Evolutionary conservation across 2,329 filamentous ascomycete genomes (phyloP).

Genomic region (Arthrocladium fulminans): DNA sequence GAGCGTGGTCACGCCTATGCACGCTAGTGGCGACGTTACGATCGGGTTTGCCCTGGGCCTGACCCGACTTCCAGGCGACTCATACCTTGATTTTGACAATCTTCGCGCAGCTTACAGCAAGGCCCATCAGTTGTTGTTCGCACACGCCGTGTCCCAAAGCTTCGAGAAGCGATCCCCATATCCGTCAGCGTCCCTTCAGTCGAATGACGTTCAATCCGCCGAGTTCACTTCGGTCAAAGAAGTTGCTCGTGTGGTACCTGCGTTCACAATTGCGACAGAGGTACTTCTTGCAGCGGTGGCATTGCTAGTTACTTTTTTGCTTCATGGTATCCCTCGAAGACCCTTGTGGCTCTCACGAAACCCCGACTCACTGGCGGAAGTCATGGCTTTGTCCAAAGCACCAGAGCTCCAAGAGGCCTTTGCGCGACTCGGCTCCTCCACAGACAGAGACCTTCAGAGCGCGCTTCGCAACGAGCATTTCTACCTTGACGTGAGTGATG

Average conservation of each 20-base stretch:
- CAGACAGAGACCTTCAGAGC: too few species aligned
- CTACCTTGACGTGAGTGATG: too few species aligned
- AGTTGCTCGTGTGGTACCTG: background rate
- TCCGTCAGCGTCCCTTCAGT: too few species aligned
- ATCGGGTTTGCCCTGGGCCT: conserved; percentile 32
- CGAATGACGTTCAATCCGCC: too few species aligned
- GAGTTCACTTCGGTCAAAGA: too few species aligned
- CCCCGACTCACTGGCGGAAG: background rate
- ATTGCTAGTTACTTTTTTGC: background rate
- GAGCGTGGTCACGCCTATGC: conserved; percentile 21
- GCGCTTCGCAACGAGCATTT: too few species aligned
- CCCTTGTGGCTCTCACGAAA: background rate
- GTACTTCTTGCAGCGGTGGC: background rate
- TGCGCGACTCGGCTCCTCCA: background rate
- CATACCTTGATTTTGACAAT: conserved; percentile 27
- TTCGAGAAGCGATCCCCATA: background rate
- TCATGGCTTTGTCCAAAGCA: background rate
- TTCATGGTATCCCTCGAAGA: background rate
- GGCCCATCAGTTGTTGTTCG: conserved; percentile 37
- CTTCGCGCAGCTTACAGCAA: conserved; percentile 31
- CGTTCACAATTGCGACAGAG: background rate
- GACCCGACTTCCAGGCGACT: conserved; percentile 21
- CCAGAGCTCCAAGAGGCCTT: background rate
- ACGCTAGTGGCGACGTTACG: conserved; percentile 25
- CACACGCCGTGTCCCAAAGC: conserved; percentile 18